A percentile compares a stretch with the other conserved stretches of the same genome.
phyloP scores from a whole-genome alignment of 495 filamentous ascomycete genomes.

The Penicillium canariense region DNA sequence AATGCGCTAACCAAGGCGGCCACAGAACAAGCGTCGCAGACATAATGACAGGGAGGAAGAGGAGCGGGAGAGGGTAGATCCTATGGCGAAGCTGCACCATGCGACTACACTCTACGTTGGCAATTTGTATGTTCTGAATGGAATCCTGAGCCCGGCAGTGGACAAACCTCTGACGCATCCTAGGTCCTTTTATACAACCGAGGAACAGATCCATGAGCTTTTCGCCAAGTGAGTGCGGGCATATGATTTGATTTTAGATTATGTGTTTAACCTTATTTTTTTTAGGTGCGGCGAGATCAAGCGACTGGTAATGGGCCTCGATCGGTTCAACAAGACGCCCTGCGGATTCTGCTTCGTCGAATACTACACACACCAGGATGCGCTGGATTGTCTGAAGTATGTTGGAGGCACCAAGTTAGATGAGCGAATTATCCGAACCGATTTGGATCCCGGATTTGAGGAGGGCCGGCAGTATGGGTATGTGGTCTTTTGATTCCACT shows the following conservation, averaged over 20 bases:
- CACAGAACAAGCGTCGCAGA: slow-evolving; percentile 68
- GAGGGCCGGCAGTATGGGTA: slow-evolving; percentile 95
- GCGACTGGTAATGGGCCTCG: slow-evolving; percentile 95
- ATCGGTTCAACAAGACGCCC: slow-evolving; percentile 94
- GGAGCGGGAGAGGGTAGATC: slow-evolving; percentile 45
- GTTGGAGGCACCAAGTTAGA: slow-evolving; percentile 98
- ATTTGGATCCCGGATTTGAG: slow-evolving; percentile 91
- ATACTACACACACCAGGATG: slow-evolving; percentile 96
- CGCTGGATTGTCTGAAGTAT: slow-evolving; percentile 96
- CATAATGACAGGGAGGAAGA: slow-evolving; percentile 58
- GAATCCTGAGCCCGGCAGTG: background rate
- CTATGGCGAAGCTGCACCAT: slow-evolving; percentile 73
- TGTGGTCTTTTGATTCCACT: slow-evolving; percentile 8
- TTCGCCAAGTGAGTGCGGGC: slow-evolving; percentile 68
- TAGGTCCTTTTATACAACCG: slow-evolving; percentile 99
- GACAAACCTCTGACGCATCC: slow-evolving; percentile 30
- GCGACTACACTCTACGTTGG: slow-evolving; percentile 97
- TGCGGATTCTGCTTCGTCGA: slow-evolving; percentile 99
- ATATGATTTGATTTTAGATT: background rate
- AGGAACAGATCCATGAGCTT: slow-evolving; percentile 97
- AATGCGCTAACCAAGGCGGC: background rate
- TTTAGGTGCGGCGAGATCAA: slow-evolving; percentile 90
- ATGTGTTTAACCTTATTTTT: background rate
- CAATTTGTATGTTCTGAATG: slow-evolving; percentile 68
- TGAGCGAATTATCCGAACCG: slow-evolving; percentile 94